Evolutionary conservation across 2,329 filamentous ascomycete species (phyloP), one percentile per base, ranked within the genome.

Genomic region (Didymella pomorum): DNA sequence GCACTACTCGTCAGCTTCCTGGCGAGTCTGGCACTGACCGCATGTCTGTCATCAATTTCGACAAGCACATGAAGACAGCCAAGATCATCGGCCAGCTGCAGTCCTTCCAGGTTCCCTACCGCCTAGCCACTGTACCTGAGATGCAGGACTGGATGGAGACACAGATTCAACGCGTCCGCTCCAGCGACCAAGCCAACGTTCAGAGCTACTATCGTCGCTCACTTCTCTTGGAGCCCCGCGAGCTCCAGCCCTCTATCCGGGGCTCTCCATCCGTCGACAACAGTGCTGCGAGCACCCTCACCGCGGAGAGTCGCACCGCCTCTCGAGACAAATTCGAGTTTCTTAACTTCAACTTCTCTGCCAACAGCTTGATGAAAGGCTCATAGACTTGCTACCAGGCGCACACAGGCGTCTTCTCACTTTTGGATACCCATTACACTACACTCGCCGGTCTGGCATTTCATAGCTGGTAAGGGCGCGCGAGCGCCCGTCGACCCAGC

Each of bases 31-130:
- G 82, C 7, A 81, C 82, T 14, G 86, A 90, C n/a, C 84, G 87
- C 28, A 84, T 92, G 69, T 87, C 88, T 0, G 91, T 98, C 29
- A 92, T 99, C 83, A 99, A 99, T 79, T 98, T 97, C 70, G 94
- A 98, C 82, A 98, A 98, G 80, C 93, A 98, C 75, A 90, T 88
- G 69, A 92, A 93, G 67, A 98, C 93, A 2, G 93, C 94, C 44
- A 95, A 93, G 78, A 96, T 98, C 72, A 96, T 99, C 69, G 91
- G 92, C 63, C 94, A 98, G 69, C 85, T 99, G 8, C 95, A 99
- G 76, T 89, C 93, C 18, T 98, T 98, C 81, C 95, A 99, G 78
- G 91, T 97, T 20, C 92, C 93, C 0, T 98, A 98, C 76, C 86
- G 89, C 7, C 84, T 99, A 18, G 85, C 85, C 1, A 90, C 95